Evolutionary conservation across 768 basidiomycete species (phyloP).

Genomic region (Epithele typhae): DNA sequence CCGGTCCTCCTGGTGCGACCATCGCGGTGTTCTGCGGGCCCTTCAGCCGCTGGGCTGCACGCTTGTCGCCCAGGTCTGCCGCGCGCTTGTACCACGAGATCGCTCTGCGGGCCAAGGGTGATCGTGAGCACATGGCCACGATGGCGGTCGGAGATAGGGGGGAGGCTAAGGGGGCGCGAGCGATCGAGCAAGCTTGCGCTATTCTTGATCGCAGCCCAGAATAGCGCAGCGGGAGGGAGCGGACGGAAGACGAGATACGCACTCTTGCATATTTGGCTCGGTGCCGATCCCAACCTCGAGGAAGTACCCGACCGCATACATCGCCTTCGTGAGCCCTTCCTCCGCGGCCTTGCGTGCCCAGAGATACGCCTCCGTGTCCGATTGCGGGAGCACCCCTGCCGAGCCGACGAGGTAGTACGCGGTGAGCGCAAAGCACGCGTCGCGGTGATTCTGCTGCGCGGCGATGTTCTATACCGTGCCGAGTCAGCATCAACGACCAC

Average conservation of each 20-base stretch:
- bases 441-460: constrained; percentile 93
- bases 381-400: constrained; percentile 94
- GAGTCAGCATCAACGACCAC: neutral
- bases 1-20: constrained; percentile 55
- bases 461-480: constrained; percentile 75
- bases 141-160: neutral
- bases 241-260: constrained; percentile 27
- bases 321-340: constrained; percentile 86
- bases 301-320: constrained; percentile 98
- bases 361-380: constrained; percentile 95
- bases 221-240: neutral
- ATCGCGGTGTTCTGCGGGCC: constrained; percentile 50
- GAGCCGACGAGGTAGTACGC: constrained; percentile 99
- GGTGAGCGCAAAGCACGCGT: constrained; percentile 96
- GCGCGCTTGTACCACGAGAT: constrained; percentile 83
- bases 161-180: neutral
- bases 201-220: neutral
- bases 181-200: neutral
- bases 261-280: constrained; percentile 61
- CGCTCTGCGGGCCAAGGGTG: constrained; percentile 42
- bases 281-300: constrained; percentile 93
- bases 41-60: constrained; percentile 81
- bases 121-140: neutral
- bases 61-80: constrained; percentile 90
- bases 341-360: constrained; percentile 98